phyloP scores from a whole-genome alignment of 257 asterid species.

The Dorcoceras hygrometricum region DNA sequence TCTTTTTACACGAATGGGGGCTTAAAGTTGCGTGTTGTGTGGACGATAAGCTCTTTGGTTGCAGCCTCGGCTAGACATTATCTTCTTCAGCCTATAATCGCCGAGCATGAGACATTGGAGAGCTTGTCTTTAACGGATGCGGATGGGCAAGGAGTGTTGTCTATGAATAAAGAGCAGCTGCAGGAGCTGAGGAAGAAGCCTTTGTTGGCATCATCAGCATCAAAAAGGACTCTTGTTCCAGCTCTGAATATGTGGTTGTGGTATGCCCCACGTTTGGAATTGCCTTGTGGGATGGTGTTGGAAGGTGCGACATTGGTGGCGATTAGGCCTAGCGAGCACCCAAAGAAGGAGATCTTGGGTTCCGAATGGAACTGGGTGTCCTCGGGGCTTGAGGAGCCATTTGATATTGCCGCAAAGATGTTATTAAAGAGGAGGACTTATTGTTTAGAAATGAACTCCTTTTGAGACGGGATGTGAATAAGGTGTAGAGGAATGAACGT shows the following conservation, averaged over 20 bases:
- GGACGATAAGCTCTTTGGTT: constrained; percentile 86
- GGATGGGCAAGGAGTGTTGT: constrained; percentile 77
- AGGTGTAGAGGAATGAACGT: constrained; percentile 3
- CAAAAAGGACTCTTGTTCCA: constrained; percentile 84
- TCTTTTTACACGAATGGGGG: constrained; percentile 86
- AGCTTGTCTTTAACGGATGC: constrained; percentile 68
- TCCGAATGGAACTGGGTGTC: constrained; percentile 64
- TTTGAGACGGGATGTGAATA: constrained; percentile 32
- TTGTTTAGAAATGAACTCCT: constrained; percentile 91
- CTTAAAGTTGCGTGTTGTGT: constrained; percentile 75
- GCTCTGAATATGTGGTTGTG: constrained; percentile 79
- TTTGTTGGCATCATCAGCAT: constrained; percentile 72
- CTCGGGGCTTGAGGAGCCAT: constrained; percentile 73
- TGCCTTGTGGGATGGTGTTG: constrained; percentile 75
- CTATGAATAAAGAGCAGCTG: constrained; percentile 78
- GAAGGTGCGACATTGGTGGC: constrained; percentile 91
- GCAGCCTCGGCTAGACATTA: constrained; percentile 93
- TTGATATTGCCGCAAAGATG: constrained; percentile 72
- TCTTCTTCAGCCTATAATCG: constrained; percentile 72
- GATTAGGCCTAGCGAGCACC: constrained; percentile 76
- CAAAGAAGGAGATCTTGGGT: constrained; percentile 49
- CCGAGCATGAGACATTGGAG: constrained; percentile 70
- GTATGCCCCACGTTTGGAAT: constrained; percentile 74
- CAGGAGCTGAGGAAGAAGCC: constrained; percentile 92
- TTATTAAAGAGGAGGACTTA: constrained; percentile 80